Evolutionary conservation across 148 eudicot species (phyloP).

Genomic region (Arbutus unedo): DNA sequence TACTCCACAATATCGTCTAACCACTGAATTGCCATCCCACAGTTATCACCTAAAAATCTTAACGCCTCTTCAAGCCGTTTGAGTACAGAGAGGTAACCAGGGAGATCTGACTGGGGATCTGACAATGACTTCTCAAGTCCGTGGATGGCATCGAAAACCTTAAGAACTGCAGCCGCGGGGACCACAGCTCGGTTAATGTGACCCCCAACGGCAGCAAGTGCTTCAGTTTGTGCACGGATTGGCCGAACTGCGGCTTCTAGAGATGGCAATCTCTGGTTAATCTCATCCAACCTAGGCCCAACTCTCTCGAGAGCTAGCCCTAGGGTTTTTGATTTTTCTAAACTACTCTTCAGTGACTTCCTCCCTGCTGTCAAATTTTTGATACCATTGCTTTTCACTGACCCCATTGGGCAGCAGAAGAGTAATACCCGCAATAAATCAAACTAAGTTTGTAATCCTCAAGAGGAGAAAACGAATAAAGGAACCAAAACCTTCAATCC

Average conservation of each 20-base stretch:
- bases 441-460: not conserved
- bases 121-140: conserved; percentile 26
- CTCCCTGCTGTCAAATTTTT: conserved; percentile 19
- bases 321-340: conserved; percentile 21
- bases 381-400: not conserved
- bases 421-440: not conserved
- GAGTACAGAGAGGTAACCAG: conserved; percentile 25
- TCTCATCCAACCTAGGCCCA: conserved; percentile 21
- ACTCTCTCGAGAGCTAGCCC: conserved; percentile 10
- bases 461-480: not conserved
- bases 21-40: conserved; percentile 35
- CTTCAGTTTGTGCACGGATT: conserved; percentile 25
- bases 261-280: conserved; percentile 26
- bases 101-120: conserved; percentile 29
- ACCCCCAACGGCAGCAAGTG: conserved; percentile 25
- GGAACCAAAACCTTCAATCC: not conserved
- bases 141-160: conserved; percentile 28
- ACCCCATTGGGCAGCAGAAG: not conserved
- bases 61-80: conserved; percentile 29
- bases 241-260: conserved; percentile 24
- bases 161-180: conserved; percentile 24
- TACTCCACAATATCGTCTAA: conserved; percentile 29
- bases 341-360: conserved; percentile 14
- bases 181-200: conserved; percentile 26
- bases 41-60: conserved; percentile 26